phyloP scores from a whole-genome alignment of 2,329 filamentous ascomycete species.

The Fusarium camptoceras region DNA sequence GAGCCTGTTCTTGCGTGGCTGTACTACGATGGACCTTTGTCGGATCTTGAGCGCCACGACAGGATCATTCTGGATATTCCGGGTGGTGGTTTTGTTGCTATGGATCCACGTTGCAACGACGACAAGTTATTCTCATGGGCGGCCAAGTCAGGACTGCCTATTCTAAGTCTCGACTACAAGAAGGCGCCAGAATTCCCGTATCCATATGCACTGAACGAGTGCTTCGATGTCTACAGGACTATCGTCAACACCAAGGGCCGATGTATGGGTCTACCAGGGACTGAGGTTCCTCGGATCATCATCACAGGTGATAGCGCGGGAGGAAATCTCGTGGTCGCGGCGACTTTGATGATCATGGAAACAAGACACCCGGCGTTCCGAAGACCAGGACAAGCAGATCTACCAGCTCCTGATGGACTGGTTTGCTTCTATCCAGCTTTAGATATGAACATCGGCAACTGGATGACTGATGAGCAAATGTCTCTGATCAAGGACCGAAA shows the following conservation, averaged over 20 bases:
- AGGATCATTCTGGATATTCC: constrained; percentile 90
- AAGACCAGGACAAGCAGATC: constrained; percentile 57
- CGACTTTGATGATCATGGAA: constrained; percentile 91
- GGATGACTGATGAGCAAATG: constrained; percentile 99
- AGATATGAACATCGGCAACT: constrained; percentile 98
- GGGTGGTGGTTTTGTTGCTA: constrained; percentile 94
- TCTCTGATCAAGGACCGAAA: constrained; percentile 87
- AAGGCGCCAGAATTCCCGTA: constrained; percentile 65
- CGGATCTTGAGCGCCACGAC: constrained; percentile 79
- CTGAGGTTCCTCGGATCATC: constrained; percentile 55
- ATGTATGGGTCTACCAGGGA: constrained; percentile 59
- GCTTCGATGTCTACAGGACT: constrained; percentile 60
- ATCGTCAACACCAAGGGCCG: constrained; percentile 54
- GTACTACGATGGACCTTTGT: constrained; percentile 90
- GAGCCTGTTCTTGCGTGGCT: constrained; percentile 89
- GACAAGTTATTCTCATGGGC: constrained; percentile 96
- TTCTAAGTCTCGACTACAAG: constrained; percentile 88
- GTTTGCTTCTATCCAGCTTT: constrained; percentile 89
- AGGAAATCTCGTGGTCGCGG: constrained; percentile 68
- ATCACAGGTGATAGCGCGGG: constrained; percentile 63
- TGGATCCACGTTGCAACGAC: constrained; percentile 94
- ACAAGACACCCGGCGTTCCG: constrained; percentile 63
- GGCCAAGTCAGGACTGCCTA: constrained; percentile 85
- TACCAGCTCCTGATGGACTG: constrained; percentile 82
- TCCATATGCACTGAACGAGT: constrained; percentile 62